Evolutionary conservation across 1,139 yeast species (phyloP), one percentile per base, ranked within the genome.

Genomic region (Sugiyamaella castrensis): DNA sequence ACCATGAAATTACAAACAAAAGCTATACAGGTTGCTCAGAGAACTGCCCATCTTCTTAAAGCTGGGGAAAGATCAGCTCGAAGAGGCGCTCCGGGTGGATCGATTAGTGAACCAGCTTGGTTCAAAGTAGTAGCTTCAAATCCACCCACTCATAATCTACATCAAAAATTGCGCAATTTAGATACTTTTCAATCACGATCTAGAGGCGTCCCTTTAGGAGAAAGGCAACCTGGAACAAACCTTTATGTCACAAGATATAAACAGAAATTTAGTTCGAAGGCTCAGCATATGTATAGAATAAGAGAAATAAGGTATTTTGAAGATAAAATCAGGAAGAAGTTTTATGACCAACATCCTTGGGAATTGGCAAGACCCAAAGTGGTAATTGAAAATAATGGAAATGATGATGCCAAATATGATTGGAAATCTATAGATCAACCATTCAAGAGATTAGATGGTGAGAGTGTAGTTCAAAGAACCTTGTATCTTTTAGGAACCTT

Each of bases 341-440:
- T 92, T 63, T 92, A 84, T 68, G 82, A 81, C 53, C 96, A 91
- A 66, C 99, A 92, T 68, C 98, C 99, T 10, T 92, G 98, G 98
- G 99, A 92, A 69, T 74, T 91, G 52, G 87, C 98, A 2, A 80
- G 96, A 58, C 97, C 98, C n/a, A 87, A 87, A 65, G 76, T 81
- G 30, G 71, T 92, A 57, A 77, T 89, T 43, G 99, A 94, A 69
- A 85, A 81, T 61, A 71, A 74, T 16, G 87, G 87, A 6, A 68
- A 75, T 39, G 81, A 82, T 47, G 75, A 73, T 31, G 66, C 69
- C 26, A 60, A 67, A 10, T 73, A 75, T 51, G 87, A 92, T 66
- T 92, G 98, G 98, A 75, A 82, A 47, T 75, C 76, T 47, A 77
- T 92, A 68, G 76, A 79, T 56, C 98, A 92, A 64, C 67, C 81